Base-by-base conservation (phyloP, 495 filamentous ascomycete genomes). In the Glonium stellatum region DNA sequence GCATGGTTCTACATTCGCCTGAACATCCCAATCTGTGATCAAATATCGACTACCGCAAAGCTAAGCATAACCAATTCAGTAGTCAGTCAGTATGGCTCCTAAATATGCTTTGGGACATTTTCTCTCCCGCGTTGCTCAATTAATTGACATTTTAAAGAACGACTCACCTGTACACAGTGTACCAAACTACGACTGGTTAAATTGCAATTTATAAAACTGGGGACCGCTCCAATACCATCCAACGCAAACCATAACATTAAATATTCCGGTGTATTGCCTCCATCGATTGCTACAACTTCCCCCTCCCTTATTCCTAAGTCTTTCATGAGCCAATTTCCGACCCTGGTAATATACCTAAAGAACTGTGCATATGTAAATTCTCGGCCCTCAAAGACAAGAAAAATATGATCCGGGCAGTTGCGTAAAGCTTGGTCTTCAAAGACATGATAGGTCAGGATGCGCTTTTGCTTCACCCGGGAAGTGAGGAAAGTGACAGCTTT, bases 221-320 rank as follows among this genome's bases (percentile, higher is more conserved):
- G 64, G 8, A 69, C 53, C 12, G 75, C 77, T 8, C 78, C 78
- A 48, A 79, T 69, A 0, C 73, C 73, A 66, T 75, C 74, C n/a
- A 80, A 64, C 8, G 73, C 77, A 22, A 78, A 63, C 73, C 75
- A 77, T n/a, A 76, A 54, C 44, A 78, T 65, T 27, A 76, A 58
- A 62, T 72, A 77, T 44, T 76, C 73, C 21, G 70, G 57, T 13
- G 62, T 68, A 35, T 76, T 76, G 11, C 62, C 69, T 23, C 71
- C 71, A 53, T 75, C 62, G 1, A 76, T 21, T 3, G 71, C 71
- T 18, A 76, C 73, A 35, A 75, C 61, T 61, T 76, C 72, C n/a
- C 66, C 68, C n/a, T 65, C 68, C 60, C 71, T 18, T 12, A 76
- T 64, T 0, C 70, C 70, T 36, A 75, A 60, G 12, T 75, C 73